These are phyloP conservation scores for Phytophthora uliginosa DNA, from an alignment of 352 stramenopile genomes.

Conservation along the genomic window DNA sequence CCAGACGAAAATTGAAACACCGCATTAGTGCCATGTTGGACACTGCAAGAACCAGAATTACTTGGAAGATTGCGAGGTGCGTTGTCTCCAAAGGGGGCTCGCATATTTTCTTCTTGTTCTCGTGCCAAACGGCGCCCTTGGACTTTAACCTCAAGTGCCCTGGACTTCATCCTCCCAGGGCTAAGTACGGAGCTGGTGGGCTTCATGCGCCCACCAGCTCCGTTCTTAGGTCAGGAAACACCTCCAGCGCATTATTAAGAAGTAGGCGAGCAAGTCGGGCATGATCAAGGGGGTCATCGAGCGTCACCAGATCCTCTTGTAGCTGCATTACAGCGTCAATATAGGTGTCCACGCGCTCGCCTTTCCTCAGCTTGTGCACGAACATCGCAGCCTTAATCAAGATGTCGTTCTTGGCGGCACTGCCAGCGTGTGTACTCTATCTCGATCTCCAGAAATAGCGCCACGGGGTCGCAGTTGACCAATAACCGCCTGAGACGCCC, in stretches of 20 bases:
- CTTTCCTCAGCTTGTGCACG: neutral
- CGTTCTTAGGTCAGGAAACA: constrained; percentile 10
- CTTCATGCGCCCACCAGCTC: constrained; percentile 5
- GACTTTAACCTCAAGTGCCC: neutral
- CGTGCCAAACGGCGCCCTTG: too few species aligned
- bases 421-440: constrained; percentile 17
- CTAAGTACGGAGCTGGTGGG: too few species aligned
- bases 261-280: constrained; percentile 7
- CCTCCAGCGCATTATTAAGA: constrained; percentile 1
- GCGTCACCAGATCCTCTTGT: constrained; percentile 15
- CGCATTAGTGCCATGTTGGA: too few species aligned
- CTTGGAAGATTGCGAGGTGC: too few species aligned
- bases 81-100: too few species aligned
- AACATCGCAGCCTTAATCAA: constrained; percentile 15
- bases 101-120: too few species aligned
- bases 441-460: constrained; percentile 8
- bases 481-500: constrained; percentile 1
- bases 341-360: constrained; percentile 6
- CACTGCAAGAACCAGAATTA: too few species aligned
- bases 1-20: too few species aligned
- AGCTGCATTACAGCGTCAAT: constrained; percentile 12
- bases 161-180: constrained; percentile 7
- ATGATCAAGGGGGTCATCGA: neutral
- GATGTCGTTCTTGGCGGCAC: constrained; percentile 13
- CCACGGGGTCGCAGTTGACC: constrained; percentile 8